These are phyloP conservation scores for Boletus reticulatus DNA, from an alignment of 768 basidiomycete species.

Conservation along the genomic window DNA sequence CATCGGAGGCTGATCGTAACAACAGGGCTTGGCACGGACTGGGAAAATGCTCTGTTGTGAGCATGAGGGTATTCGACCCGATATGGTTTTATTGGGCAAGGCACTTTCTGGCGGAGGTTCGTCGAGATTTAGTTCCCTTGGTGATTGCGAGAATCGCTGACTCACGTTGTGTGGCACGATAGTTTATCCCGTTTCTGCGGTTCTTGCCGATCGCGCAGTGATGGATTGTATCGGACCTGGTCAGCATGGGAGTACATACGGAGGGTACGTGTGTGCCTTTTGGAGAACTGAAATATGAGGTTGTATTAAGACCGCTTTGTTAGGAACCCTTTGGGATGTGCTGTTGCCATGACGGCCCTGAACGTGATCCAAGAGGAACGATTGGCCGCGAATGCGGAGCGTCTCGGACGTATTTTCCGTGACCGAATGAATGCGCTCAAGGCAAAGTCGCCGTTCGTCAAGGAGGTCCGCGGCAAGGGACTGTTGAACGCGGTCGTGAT, in stretches of 20 bases:
- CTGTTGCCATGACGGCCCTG: conserved; percentile 92
- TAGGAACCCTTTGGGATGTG: conserved; percentile 93
- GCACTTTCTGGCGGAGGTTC: conserved; percentile 92
- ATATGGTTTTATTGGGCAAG: conserved; percentile 92
- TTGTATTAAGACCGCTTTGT: background rate
- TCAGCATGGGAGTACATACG: conserved; percentile 95
- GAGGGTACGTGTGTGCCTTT: conserved; percentile 54
- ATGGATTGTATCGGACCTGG: conserved; percentile 95
- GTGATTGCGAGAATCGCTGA: conserved; percentile 4
- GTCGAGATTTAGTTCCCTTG: conserved; percentile 25
- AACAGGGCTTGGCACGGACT: conserved; percentile 83
- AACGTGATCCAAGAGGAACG: conserved; percentile 88
- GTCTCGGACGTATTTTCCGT: conserved; percentile 83
- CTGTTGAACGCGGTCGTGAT: conserved; percentile 93
- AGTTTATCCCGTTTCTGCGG: conserved; percentile 97
- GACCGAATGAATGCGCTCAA: conserved; percentile 49
- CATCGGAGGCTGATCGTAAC: background rate
- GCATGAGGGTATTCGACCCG: conserved; percentile 85
- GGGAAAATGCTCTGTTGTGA: conserved; percentile 93
- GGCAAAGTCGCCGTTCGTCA: conserved; percentile 62
- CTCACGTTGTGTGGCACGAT: background rate
- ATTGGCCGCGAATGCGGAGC: conserved; percentile 75
- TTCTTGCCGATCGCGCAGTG: conserved; percentile 85
- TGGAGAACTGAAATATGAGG: background rate
- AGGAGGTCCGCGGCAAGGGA: conserved; percentile 80